Conservation (phyloP, 2,329 filamentous ascomycete genomes). For the Thelonectria rubi region DNA sequence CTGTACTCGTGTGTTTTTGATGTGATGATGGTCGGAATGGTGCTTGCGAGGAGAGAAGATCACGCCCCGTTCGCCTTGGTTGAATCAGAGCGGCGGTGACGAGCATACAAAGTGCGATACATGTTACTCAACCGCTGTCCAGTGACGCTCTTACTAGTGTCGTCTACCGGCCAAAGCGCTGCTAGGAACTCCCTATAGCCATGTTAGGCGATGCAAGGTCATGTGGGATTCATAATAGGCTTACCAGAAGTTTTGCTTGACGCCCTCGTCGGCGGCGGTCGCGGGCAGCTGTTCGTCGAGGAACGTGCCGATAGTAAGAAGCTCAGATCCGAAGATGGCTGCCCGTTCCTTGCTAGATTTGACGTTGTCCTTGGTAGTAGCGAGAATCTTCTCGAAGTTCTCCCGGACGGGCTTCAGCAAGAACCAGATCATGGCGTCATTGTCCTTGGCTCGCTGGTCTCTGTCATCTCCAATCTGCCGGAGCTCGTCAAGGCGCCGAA, state of each 20-base stretch:
- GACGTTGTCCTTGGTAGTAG: conserved; percentile 69
- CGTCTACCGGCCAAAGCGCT: conserved; percentile 57
- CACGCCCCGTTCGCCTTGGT: conserved; percentile 47
- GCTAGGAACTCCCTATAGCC: conserved; percentile 55
- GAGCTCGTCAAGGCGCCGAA: conserved; percentile 54
- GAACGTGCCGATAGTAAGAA: conserved; percentile 70
- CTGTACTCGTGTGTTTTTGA: conserved; percentile 28
- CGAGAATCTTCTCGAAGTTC: conserved; percentile 67
- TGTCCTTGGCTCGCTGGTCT: conserved; percentile 56
- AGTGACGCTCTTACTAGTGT: conserved; percentile 55
- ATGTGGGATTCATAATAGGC: conserved; percentile 30
- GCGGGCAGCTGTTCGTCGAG: conserved; percentile 59
- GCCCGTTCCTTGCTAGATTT: conserved; percentile 70
- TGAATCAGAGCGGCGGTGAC: conserved; percentile 44
- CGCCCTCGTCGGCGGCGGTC: conserved; percentile 51
- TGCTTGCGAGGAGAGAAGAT: conserved; percentile 15
- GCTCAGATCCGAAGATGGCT: conserved; percentile 67
- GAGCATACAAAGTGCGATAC: conserved; percentile 52
- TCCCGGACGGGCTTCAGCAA: conserved; percentile 67
- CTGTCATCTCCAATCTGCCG: conserved; percentile 59
- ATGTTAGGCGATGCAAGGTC: conserved; percentile 32
- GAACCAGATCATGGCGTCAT: conserved; percentile 59
- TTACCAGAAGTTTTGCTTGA: conserved; percentile 63
- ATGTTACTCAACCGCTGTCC: conserved; percentile 55
- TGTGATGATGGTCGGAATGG: conserved; percentile 6